Evolutionary conservation across 2,329 filamentous ascomycete species (phyloP), one percentile per base, ranked within the genome.

Genomic region (Simplicillium sp.): DNA sequence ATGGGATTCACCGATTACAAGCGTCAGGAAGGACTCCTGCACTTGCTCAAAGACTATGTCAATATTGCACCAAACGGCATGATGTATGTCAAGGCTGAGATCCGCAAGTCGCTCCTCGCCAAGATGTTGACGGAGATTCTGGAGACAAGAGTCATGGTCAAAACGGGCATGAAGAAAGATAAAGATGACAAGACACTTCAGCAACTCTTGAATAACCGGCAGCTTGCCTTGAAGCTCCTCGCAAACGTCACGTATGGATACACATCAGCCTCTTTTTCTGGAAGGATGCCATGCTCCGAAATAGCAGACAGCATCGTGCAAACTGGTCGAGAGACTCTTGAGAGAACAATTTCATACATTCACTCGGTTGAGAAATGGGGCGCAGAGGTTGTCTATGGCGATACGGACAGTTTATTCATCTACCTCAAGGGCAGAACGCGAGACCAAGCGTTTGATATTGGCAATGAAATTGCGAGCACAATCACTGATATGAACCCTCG

Each of bases 241-340:
- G 92, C 92, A n/a, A 98, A 98, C 52, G 92, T 98, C 50, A 98
- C 92, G 0, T 98, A 98, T 54, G 92, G 92, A 11, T 98, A 98
- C 62, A 92, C 92, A 0, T 97, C 92, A 3, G 92, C 92, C 0
- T 94, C 87, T 0, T 98, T 96, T 60, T 97, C 90, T 0, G 92
- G 92, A 0, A 80, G 92, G 17, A 97, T 98, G 92, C 92, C 92
- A 0, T 98, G 92, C 59, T 87, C 88, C 1, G 92, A 98, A 60
- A 95, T 98, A 48, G 92, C 92, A 7, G 92, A 98, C 64, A 95
- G 87, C 60, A 98, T 98, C 53, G 92, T 98, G 0, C 90, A 98
- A 59, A 94, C 90, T 1, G 92, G 85, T 1, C 80, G 92, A 11
- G 92, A 98, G 62, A 98, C 90, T 0, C 75, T 98, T 1, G 92